phyloP scores from a whole-genome alignment of 169 alveolate genomes.

The Condylostoma magnum region DNA sequence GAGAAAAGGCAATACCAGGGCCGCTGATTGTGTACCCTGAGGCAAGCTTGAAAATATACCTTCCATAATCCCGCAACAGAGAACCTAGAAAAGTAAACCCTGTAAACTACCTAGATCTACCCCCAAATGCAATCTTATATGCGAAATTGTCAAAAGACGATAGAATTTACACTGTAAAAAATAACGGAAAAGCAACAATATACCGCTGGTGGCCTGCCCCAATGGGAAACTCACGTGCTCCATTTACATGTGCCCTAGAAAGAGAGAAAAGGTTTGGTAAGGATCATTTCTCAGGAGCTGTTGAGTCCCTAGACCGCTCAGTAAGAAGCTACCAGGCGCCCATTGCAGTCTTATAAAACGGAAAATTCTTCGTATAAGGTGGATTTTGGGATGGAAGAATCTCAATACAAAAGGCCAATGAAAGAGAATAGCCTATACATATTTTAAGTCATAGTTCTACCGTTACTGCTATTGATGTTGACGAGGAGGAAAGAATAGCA shows the following conservation, averaged over 20 bases:
- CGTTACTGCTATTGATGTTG: constrained; percentile 18
- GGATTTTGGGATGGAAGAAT: constrained; percentile 31
- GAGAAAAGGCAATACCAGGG: neutral
- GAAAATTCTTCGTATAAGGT: constrained; percentile 10
- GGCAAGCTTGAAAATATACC: constrained; percentile 20
- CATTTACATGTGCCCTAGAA: constrained; percentile 26
- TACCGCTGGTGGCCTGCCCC: constrained; percentile 29
- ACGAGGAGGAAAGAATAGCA: constrained; percentile 2
- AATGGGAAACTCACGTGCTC: constrained; percentile 15
- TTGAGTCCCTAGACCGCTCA: constrained; percentile 23
- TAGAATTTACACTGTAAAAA: constrained; percentile 9
- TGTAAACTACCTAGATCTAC: neutral
- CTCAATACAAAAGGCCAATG: neutral
- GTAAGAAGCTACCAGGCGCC: constrained; percentile 8
- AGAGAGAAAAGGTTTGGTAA: neutral
- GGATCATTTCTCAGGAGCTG: neutral
- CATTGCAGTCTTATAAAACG: constrained; percentile 14
- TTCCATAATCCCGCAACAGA: neutral
- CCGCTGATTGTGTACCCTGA: neutral
- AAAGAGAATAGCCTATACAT: neutral
- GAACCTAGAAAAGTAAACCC: neutral
- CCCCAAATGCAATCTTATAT: constrained; percentile 1
- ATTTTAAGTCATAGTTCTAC: constrained; percentile 6
- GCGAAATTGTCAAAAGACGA: constrained; percentile 26
- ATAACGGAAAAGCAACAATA: neutral